These are phyloP conservation scores for Acacia pycnantha DNA, from an alignment of 331 rosid genomes.

Conservation along the genomic window DNA sequence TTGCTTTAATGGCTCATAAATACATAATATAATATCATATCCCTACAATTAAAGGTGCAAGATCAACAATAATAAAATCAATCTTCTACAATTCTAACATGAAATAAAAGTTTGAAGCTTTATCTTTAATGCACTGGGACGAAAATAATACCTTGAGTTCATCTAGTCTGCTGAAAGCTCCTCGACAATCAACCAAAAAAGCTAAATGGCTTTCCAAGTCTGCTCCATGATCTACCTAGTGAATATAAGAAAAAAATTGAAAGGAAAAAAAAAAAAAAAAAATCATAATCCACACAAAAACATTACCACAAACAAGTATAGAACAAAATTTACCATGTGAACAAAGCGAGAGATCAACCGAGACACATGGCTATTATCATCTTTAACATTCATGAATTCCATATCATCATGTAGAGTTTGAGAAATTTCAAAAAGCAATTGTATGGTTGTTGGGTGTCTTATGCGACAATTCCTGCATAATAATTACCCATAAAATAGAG, in stretches of 20 bases:
- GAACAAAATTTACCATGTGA: constrained; percentile 48
- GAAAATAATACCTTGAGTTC: constrained; percentile 63
- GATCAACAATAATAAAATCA: background rate
- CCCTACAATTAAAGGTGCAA: background rate
- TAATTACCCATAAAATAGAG: constrained; percentile 34
- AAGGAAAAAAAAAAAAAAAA: too few relatives aligned
- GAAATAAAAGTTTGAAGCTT: background rate
- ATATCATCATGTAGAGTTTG: constrained; percentile 65
- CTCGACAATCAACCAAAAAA: constrained; percentile 89
- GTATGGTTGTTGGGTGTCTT: constrained; percentile 63
- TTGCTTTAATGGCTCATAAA: background rate
- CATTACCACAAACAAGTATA: constrained; percentile 27
- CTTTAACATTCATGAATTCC: constrained; percentile 63
- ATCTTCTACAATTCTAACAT: background rate
- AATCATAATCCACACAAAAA: constrained; percentile 9
- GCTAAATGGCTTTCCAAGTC: constrained; percentile 76
- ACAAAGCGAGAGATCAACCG: constrained; percentile 75
- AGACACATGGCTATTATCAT: constrained; percentile 70
- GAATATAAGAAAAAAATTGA: constrained; percentile 18
- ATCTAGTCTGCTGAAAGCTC: constrained; percentile 68
- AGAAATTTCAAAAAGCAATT: constrained; percentile 79
- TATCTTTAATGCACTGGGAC: constrained; percentile 15
- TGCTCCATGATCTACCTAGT: constrained; percentile 77
- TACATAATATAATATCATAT: background rate
- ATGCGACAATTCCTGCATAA: constrained; percentile 61